Evolutionary conservation across 2,329 filamentous ascomycete species (phyloP), one percentile per base, ranked within the genome.

Genomic region (Lojkania enalia): DNA sequence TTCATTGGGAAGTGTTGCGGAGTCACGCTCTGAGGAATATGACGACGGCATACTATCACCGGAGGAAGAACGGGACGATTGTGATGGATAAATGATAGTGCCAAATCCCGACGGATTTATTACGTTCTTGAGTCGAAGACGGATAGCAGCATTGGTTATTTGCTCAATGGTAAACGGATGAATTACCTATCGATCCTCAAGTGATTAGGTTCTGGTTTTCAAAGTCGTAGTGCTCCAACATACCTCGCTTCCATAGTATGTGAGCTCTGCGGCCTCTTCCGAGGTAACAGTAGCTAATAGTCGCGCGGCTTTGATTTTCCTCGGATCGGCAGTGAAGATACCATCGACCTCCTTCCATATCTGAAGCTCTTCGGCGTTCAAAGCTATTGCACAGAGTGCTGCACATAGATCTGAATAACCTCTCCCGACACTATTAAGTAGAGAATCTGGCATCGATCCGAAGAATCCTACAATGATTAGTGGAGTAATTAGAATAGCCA

Each of bases 131-230:
- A 91, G 90, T 49, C 87, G 85, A 59, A 91, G 89, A 11, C 83
- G 86, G 60, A 91, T 91, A 23, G 84, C 83, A 0, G 87, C 87
- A 58, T 74, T 75, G 50, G 83, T 81, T 42, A 83, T 80, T 72
- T 96, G 91, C 71, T 96, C 91, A 89, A 96, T 96, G 58, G 91
- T 96, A 64, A 96, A 85, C 55, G 95, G 91, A 69, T 96, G 92
- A 57, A 96, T 96, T 63, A 96, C 91, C 71, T 96, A 90, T 50
- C 90, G 71, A 33, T 12, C 6, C 3, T 44, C 12, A 29, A 40
- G 32, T 14, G 11, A 29, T 2, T 20, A n/a, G 12, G 13, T 14
- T 14, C 11, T 5, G 9, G 23, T n/a, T 9, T 27, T 7, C 9
- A 21, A n/a, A n/a, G n/a, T n/a, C n/a, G 16, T 13, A n/a, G 2